Evolutionary conservation across 257 asterid species (phyloP).

Genomic region (Solanum pennellii): DNA sequence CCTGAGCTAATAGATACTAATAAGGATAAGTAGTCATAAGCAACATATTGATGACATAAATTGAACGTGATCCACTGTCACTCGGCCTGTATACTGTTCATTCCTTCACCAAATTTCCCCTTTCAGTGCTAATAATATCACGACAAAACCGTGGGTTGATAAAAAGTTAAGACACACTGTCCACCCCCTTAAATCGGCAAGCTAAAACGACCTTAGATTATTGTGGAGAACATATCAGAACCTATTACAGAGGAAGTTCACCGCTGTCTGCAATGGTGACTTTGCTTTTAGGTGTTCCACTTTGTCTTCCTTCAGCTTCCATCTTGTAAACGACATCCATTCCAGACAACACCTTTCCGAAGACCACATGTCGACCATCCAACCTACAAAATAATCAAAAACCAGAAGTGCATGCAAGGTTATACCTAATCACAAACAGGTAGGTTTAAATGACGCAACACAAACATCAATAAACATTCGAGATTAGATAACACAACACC

Average conservation of each 20-base stretch:
- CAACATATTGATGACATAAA: background rate
- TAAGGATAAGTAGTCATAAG: background rate
- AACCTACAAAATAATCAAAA: slow-evolving; percentile 33
- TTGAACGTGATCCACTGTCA: background rate
- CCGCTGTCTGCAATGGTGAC: slow-evolving; percentile 74
- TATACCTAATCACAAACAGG: background rate
- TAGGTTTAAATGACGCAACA: background rate
- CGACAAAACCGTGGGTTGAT: background rate
- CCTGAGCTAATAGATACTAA: background rate
- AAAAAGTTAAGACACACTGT: background rate
- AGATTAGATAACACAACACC: background rate
- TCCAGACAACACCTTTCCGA: slow-evolving; percentile 87
- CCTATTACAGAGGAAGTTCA: slow-evolving; percentile 46
- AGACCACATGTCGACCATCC: slow-evolving; percentile 88
- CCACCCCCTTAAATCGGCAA: background rate
- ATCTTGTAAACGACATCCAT: slow-evolving; percentile 92
- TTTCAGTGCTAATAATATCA: background rate
- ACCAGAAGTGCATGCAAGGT: background rate
- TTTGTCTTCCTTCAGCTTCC: slow-evolving; percentile 94
- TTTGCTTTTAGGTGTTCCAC: slow-evolving; percentile 75
- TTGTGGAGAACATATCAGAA: background rate
- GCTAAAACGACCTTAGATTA: background rate
- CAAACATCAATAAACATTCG: background rate
- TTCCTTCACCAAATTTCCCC: background rate
- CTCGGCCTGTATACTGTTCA: background rate